Conservation (phyloP, 2,329 filamentous ascomycete species). For the Trichoderma oligosporum region DNA sequence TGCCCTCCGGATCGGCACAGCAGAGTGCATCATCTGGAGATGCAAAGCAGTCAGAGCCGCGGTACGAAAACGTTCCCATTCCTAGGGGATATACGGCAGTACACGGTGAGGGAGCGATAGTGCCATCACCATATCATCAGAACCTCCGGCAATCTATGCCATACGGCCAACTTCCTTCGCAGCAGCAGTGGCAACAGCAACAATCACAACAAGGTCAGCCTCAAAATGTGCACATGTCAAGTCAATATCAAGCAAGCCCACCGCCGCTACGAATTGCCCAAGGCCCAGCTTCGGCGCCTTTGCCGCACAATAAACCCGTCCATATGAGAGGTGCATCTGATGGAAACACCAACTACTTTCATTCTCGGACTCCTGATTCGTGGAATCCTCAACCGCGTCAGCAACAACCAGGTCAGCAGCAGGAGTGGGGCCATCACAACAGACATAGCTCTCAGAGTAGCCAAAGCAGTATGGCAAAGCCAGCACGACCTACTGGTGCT, state of each 20-base stretch:
- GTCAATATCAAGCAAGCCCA: not conserved
- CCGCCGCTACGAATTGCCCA: not conserved
- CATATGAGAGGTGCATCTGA: conserved; percentile 9
- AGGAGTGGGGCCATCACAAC: conserved; percentile 1
- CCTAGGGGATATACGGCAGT: conserved; percentile 36
- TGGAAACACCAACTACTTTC: not conserved
- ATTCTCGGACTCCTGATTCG: not conserved
- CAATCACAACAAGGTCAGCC: not conserved
- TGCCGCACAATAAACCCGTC: not conserved
- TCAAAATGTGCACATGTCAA: too few relatives aligned
- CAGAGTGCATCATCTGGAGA: not conserved
- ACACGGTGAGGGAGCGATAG: conserved; percentile 35
- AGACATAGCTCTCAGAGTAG: not conserved
- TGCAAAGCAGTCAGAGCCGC: conserved; percentile 27
- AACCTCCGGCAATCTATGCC: conserved; percentile 11
- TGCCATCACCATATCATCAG: conserved; percentile 29
- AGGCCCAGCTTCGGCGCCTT: conserved; percentile 2
- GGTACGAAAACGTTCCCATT: conserved; percentile 38
- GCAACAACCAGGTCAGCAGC: too few relatives aligned
- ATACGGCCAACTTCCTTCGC: conserved; percentile 5
- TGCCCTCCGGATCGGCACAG: not conserved
- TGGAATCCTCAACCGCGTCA: not conserved
- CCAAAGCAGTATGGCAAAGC: not conserved
- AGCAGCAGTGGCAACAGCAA: not conserved
- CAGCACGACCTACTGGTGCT: not conserved